Base-by-base conservation (phyloP, 73 alveolate species). In the Stentor roeselii region DNA sequence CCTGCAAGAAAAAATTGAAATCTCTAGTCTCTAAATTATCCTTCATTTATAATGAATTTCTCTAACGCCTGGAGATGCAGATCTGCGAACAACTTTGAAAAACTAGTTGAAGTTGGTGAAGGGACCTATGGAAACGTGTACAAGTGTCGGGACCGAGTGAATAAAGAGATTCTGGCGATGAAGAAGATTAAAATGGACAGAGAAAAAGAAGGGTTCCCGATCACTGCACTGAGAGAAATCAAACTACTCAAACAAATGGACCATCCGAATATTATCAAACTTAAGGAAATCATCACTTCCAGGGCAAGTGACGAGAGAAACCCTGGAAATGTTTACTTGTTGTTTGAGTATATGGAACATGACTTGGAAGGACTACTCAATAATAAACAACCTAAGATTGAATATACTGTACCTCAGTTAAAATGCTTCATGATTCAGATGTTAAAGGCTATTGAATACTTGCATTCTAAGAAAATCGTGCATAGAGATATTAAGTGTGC, bases 171-270 rank as follows among this genome's bases (percentile, higher is more conserved):
- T 75, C 93, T 89, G 3, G 99, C 99, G 11, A 89, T 97, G 76
- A 97, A 97, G 85, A 88, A 87, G 87, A 88, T 97, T 50, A 93
- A 88, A 76, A 93, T 96, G 86, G 94, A 88, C 41, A 90, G 95
- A 50, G 97, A 93, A 40, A 90, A 93, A 89, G 99, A 97, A 60
- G 99, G 99, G 30, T 97, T 97, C 80, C 99, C 99, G 34, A 92
- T 96, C 6, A 95, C 99, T 3, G 98, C 99, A 30, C 88, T 97
- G 58, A 87, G 99, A 86, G 99, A 97, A 88, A 97, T 97, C 86
- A 87, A 89, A 84, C 86, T 96, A 59, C 94, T 97, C 80, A 96
- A 96, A 83, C 83, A 90, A 86, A 85, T 96, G 83, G 91, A 96
- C 80, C 99, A 97, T 84, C 91, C 89, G 75, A 97, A 97, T 87